Percentiles rank a stretch among this genome's conserved stretches.
Conservation (phyloP, 805 yeast species). For the Lachancea cidri region DNA sequence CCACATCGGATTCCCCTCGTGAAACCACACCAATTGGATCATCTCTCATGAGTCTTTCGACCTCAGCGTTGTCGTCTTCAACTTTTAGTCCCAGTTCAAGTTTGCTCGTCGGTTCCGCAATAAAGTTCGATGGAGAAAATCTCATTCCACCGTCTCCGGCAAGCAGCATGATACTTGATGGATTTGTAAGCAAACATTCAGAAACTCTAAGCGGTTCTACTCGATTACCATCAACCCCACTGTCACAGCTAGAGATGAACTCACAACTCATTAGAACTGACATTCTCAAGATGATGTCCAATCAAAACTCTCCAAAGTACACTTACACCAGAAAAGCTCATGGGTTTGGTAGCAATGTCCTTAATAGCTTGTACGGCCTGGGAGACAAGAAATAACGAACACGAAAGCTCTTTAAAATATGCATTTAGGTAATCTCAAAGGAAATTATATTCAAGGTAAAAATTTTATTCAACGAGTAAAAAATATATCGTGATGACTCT, state of each 20-base stretch:
- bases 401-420: neutral
- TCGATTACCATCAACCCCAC: constrained; percentile 4
- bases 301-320: constrained; percentile 1
- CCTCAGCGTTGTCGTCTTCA: constrained; percentile 1
- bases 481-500: neutral
- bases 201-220: constrained; percentile 1
- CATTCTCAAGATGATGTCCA: constrained; percentile 5
- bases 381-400: constrained; percentile 2
- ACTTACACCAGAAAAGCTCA: constrained; percentile 3
- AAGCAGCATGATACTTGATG: constrained; percentile 5
- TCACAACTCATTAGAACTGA: constrained; percentile 6
- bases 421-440: neutral
- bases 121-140: neutral
- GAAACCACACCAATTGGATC: constrained; percentile 5
- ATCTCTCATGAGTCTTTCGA: neutral
- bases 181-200: neutral
- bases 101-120: neutral
- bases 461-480: neutral
- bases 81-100: constrained; percentile 5
- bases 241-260: constrained; percentile 6
- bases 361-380: constrained; percentile 16
- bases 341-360: constrained; percentile 15
- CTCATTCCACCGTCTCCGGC: neutral
- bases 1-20: constrained; percentile 4
- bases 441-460: neutral